A percentile compares a stretch with the other conserved stretches of the same genome.
Evolutionary conservation across 2,329 filamentous ascomycete species (phyloP).

Genomic region (Fusarium chlamydosporum): DNA sequence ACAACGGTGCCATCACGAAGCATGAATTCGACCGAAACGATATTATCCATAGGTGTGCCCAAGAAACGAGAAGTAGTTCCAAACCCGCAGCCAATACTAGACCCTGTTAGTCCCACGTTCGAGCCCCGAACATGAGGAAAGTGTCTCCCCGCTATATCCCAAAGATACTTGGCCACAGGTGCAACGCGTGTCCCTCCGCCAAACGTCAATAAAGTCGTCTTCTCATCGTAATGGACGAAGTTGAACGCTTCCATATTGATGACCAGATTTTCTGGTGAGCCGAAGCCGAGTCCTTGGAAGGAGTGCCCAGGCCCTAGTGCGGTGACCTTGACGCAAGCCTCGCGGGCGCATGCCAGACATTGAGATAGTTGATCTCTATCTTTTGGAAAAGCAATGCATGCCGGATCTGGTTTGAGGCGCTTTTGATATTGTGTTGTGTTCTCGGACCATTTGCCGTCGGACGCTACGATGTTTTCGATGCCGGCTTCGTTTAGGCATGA

Average conservation of each 20-base stretch:
- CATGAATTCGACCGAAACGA: constrained; percentile 38
- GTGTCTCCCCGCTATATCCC: constrained; percentile 40
- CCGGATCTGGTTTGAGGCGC: constrained; percentile 38
- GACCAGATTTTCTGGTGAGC: constrained; percentile 36
- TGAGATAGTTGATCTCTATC: constrained; percentile 30
- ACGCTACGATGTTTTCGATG: constrained; percentile 28
- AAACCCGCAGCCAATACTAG: constrained; percentile 40
- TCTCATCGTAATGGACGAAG: constrained; percentile 32
- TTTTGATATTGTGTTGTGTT: constrained; percentile 38
- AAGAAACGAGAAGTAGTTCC: constrained; percentile 30
- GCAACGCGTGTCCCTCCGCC: constrained; percentile 40
- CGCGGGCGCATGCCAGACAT: constrained; percentile 36
- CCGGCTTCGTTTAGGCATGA: constrained; percentile 25
- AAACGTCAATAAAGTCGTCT: constrained; percentile 20
- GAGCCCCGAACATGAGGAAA: constrained; percentile 41
- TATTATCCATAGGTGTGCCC: constrained; percentile 39
- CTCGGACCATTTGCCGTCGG: constrained; percentile 28
- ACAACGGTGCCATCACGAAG: constrained; percentile 42
- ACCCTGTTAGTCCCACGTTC: constrained; percentile 40
- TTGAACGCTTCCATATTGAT: constrained; percentile 43
- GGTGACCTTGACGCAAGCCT: constrained; percentile 32
- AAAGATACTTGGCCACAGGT: constrained; percentile 36
- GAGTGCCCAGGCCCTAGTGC: constrained; percentile 42
- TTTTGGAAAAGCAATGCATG: constrained; percentile 36
- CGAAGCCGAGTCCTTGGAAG: constrained; percentile 39